These are phyloP conservation scores for Lithohypha guttulata DNA, from an alignment of 2,329 filamentous ascomycete species.

Conservation along the genomic window DNA sequence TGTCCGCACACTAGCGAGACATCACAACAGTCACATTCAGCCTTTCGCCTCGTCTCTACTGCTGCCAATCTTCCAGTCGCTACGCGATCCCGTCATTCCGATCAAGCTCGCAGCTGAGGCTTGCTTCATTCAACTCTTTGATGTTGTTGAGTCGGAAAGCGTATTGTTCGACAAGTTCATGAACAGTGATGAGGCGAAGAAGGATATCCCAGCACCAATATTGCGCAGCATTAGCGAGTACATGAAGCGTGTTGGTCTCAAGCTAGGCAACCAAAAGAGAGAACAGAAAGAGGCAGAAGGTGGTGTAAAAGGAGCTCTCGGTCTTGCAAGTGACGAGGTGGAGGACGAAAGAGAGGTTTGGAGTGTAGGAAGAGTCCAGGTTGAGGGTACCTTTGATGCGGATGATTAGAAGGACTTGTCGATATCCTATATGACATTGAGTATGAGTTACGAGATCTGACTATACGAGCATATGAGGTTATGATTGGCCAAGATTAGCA, in stretches of 20 bases:
- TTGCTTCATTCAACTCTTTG: conserved; percentile 83
- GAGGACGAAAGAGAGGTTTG: conserved; percentile 94
- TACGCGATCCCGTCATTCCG: conserved; percentile 84
- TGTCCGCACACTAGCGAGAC: conserved; percentile 70
- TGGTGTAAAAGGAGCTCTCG: conserved; percentile 65
- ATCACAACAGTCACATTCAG: conserved; percentile 67
- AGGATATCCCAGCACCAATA: conserved; percentile 47
- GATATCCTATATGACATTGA: no score
- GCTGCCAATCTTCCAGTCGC: conserved; percentile 74
- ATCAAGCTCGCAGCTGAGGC: conserved; percentile 93
- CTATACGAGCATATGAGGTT: no score
- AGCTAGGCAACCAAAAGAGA: conserved; percentile 73
- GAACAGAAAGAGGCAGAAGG: conserved; percentile 88
- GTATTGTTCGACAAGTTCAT: conserved; percentile 89
- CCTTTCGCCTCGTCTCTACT: conserved; percentile 63
- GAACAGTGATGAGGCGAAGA: conserved; percentile 49
- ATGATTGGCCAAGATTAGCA: no score
- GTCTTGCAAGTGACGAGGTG: conserved; percentile 76
- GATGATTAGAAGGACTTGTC: not conserved
- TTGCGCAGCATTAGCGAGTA: conserved; percentile 94
- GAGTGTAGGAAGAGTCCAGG: conserved; percentile 84
- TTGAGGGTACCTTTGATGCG: conserved; percentile 34
- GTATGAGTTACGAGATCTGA: no score
- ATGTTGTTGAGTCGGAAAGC: conserved; percentile 74
- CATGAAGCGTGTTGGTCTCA: conserved; percentile 82